Conservation (phyloP, 2,329 filamentous ascomycete genomes). For the Uncinocarpus reesii region DNA sequence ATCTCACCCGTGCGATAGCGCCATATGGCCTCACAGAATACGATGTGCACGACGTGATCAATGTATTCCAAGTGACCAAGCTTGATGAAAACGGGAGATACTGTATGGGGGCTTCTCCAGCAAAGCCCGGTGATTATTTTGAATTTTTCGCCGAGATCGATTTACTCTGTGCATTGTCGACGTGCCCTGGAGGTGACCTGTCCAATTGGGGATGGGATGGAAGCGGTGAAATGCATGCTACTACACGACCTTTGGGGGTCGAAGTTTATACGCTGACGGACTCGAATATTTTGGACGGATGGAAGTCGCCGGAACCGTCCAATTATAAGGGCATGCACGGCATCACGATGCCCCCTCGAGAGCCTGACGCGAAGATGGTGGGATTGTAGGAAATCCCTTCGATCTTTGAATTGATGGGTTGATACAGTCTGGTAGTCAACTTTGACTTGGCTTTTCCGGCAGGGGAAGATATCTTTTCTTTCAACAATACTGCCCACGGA, state of each 20-base stretch:
- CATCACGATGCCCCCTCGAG: conserved; percentile 42
- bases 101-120: conserved; percentile 53
- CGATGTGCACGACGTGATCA: conserved; percentile 76
- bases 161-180: conserved; percentile 54
- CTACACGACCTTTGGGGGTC: conserved; percentile 64
- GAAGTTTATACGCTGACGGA: conserved; percentile 58
- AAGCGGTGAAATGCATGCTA: conserved; percentile 50
- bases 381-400: not conserved
- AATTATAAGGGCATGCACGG: conserved; percentile 59
- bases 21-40: conserved; percentile 58
- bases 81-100: conserved; percentile 62
- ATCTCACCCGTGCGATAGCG: conserved; percentile 61
- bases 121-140: conserved; percentile 45
- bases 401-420: not conserved
- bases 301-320: conserved; percentile 52
- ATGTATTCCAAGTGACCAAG: conserved; percentile 76
- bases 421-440: too few species aligned
- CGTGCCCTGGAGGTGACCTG: conserved; percentile 71
- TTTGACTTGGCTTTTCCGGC: too few species aligned
- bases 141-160: conserved; percentile 76
- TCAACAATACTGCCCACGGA: too few species aligned
- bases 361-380: conserved; percentile 18
- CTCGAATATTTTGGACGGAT: conserved; percentile 45
- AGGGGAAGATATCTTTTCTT: too few species aligned
- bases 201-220: conserved; percentile 72